Evolutionary conservation across 2,329 filamentous ascomycete genomes (phyloP).

Genomic region (Aspergillus versicolor): DNA sequence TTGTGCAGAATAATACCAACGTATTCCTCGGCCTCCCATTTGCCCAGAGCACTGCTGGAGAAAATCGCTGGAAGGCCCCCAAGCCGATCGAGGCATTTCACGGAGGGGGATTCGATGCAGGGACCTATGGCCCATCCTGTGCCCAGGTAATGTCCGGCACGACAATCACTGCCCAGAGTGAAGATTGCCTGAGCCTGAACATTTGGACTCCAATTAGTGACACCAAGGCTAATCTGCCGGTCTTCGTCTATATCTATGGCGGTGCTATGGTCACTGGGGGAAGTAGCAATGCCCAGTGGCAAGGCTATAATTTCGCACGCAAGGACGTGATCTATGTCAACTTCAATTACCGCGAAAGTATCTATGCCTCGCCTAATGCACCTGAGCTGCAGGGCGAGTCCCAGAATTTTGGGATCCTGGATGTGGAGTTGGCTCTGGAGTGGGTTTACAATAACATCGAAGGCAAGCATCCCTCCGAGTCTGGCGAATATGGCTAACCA

Average conservation of each 20-base stretch:
- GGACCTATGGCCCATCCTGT: slow-evolving; percentile 20
- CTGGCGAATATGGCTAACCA: neutral
- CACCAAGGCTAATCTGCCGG: slow-evolving; percentile 12
- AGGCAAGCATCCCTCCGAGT: slow-evolving; percentile 6
- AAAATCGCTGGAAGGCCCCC: slow-evolving; percentile 25
- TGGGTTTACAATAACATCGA: slow-evolving; percentile 24
- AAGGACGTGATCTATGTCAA: slow-evolving; percentile 26
- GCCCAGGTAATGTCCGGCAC: slow-evolving; percentile 24
- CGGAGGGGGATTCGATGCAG: slow-evolving; percentile 17
- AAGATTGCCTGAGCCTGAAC: slow-evolving; percentile 23
- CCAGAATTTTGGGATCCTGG: slow-evolving; percentile 24
- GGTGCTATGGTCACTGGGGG: slow-evolving; percentile 58
- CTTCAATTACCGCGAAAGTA: slow-evolving; percentile 23
- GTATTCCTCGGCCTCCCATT: slow-evolving; percentile 26
- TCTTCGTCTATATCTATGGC: slow-evolving; percentile 57
- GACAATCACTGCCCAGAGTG: slow-evolving; percentile 21
- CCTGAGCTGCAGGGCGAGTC: slow-evolving; percentile 21
- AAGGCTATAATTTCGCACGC: slow-evolving; percentile 22
- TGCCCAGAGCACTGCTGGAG: slow-evolving; percentile 19
- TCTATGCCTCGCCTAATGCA: slow-evolving; percentile 22
- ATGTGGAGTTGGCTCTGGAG: slow-evolving; percentile 20
- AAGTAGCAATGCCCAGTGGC: slow-evolving; percentile 25
- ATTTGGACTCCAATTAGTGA: slow-evolving; percentile 20
- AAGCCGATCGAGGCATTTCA: slow-evolving; percentile 10
- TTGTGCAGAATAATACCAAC: slow-evolving; percentile 24